phyloP scores from a whole-genome alignment of 2,329 filamentous ascomycete genomes.

The Claviceps sorghi region DNA sequence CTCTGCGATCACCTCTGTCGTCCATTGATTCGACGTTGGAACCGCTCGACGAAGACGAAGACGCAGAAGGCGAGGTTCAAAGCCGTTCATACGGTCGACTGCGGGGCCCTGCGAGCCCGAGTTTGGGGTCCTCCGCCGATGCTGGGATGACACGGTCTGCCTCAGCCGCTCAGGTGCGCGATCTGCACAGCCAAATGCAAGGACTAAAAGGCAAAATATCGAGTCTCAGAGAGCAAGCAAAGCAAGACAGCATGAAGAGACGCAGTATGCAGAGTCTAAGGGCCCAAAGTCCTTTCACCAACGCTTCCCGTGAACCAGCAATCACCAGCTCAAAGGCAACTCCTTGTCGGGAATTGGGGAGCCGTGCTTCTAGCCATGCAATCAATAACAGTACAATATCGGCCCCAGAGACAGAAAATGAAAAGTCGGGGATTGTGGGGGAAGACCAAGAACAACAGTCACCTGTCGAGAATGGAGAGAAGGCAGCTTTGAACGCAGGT shows the following conservation, averaged over 20 bases:
- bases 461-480: conserved; percentile 4
- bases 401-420: background rate
- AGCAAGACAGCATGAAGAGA: conserved; percentile 64
- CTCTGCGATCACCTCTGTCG: conserved; percentile 23
- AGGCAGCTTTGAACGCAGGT: background rate
- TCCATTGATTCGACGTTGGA: conserved; percentile 32
- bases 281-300: conserved; percentile 65
- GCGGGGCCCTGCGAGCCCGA: conserved; percentile 30
- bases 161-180: conserved; percentile 58
- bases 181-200: conserved; percentile 70
- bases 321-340: conserved; percentile 8
- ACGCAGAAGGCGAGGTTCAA: conserved; percentile 12
- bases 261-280: conserved; percentile 63
- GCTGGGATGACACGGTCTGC: conserved; percentile 46
- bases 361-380: background rate
- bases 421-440: background rate
- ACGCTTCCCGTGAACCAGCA: conserved; percentile 32
- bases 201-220: conserved; percentile 78
- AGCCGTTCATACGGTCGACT: conserved; percentile 19
- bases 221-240: conserved; percentile 59
- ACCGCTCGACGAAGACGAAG: conserved; percentile 37
- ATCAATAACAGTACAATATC: background rate
- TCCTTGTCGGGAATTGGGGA: conserved; percentile 7
- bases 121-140: conserved; percentile 26
- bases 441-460: conserved; percentile 1